Evolutionary conservation across 495 filamentous ascomycete genomes (phyloP), one percentile per base, ranked within the genome.

Genomic region (Jackrogersella minutella): DNA sequence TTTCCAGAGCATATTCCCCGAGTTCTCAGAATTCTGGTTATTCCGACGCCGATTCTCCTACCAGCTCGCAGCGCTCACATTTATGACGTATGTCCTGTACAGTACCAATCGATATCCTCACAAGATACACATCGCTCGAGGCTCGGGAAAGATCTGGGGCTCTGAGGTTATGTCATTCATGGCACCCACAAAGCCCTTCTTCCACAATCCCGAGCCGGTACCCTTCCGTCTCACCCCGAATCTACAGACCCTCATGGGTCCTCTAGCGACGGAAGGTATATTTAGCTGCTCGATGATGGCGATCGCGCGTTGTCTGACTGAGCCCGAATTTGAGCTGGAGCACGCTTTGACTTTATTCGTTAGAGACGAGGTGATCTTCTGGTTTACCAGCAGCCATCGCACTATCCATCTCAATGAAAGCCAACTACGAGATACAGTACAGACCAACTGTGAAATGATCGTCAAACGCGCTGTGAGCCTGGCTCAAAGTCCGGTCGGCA

Each of bases 81-180:
- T 98, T 81, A 96, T 99, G 91, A 99, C 96, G 33, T 98, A 97
- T 74, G 89, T 96, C 62, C 91, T 99, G 80, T 92, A 92, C 81
- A 97, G 98, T 84, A 90, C 91, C 75, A 90, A 90, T 70, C 91
- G 96, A 56, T 97, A 92, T 70, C 96, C 96, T 3, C 91, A 93
- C 77, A 98, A 98, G 81, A 87, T 98, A 72, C 87, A 89, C 75
- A 93, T 99, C 66, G 91, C 94, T 34, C 88, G 96, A 28, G 87
- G 85, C 21, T 92, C 91, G 0, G 96, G 96, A 55, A 94, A 96
- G 71, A 88, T 99, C 68, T 98, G 96, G 96, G 94, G 93, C 39
- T 92, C 93, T 5, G 96, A 99, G 72, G 84, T 98, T 39, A 89
- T 97, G 70, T 88, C 93, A 0, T 86, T 85, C 69, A 91, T 98